phyloP scores from a whole-genome alignment of 148 eudicot species.

The Fagopyrum homotropicum region DNA sequence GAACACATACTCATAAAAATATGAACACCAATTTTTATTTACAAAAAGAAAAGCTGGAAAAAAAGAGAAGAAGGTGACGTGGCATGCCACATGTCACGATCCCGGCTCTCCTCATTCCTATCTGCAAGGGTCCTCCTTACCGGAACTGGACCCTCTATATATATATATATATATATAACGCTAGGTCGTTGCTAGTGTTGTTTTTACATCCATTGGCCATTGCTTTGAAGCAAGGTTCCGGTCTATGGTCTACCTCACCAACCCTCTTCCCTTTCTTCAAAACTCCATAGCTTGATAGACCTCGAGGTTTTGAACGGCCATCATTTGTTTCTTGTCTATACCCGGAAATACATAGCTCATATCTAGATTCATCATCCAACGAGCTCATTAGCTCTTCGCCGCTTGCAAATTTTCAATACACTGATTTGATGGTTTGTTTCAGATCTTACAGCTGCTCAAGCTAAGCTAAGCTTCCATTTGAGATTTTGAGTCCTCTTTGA shows the following conservation, averaged over 20 bases:
- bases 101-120: too few species aligned
- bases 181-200: background rate
- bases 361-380: background rate
- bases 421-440: background rate
- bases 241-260: background rate
- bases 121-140: too few species aligned
- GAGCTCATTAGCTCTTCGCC: background rate
- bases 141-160: too few species aligned
- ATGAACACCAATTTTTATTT: too few species aligned
- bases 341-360: background rate
- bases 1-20: too few species aligned
- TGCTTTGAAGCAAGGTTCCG: background rate
- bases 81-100: too few species aligned
- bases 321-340: background rate
- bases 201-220: background rate
- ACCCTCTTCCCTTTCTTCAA: background rate
- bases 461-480: background rate
- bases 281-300: background rate
- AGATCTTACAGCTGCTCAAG: constrained; percentile 7
- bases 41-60: too few species aligned
- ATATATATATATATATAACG: too few species aligned
- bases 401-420: background rate
- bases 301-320: background rate
- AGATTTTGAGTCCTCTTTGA: background rate
- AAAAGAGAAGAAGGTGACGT: too few species aligned